Base-by-base conservation (phyloP, 768 basidiomycete species). In the Scleroderma citrinum region DNA sequence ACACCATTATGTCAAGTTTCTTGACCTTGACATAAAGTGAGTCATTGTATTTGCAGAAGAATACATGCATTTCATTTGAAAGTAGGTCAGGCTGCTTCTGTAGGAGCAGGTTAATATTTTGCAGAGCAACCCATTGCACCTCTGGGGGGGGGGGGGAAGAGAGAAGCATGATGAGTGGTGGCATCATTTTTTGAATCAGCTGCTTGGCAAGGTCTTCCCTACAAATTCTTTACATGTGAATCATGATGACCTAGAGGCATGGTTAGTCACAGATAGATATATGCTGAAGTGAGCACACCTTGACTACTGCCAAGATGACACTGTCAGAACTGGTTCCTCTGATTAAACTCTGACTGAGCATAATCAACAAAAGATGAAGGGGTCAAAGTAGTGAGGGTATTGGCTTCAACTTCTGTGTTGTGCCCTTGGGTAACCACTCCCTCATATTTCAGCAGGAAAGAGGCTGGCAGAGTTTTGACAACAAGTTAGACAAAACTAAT, bases 71-170 rank as follows among this genome's bases (percentile, higher is more conserved):
- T 68, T 99, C 95, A 68, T 89, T 96, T 7, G 86, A 81, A 8
- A 99, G 79, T 51, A 96, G 76, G 54, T 93, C 92, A 2, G 91
- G 71, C 4, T 92, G 84, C 62, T 95, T 95, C 68, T 99, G 95
- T 2, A 99, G 81, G 23, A 99, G 76, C 24, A 99, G 81, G 60
- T 97, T 97, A 72, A 98, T 92, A 62, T 97, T 97, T 23, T 96
- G 82, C 46, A 99, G 72, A 0, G 93, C 92, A 43, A 98, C 95
- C 93, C 95, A 99, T 68, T 99, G 95, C 1, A 98, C 90, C 61
- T 99, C 96, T 1, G n/a, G n/a, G n/a, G n/a, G n/a, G n/a, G 95
- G 93, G 2, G 93, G 92, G 1, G 94, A 92, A 1, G 95, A 96
- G 2, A 99, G 81, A 11, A 99, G 80, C 0, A 96, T 99, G 21